Percentiles rank a stretch among this genome's conserved stretches.
These are phyloP conservation scores for Phytophthora parvispora DNA, from an alignment of 352 stramenopile species.

Conservation along the genomic window DNA sequence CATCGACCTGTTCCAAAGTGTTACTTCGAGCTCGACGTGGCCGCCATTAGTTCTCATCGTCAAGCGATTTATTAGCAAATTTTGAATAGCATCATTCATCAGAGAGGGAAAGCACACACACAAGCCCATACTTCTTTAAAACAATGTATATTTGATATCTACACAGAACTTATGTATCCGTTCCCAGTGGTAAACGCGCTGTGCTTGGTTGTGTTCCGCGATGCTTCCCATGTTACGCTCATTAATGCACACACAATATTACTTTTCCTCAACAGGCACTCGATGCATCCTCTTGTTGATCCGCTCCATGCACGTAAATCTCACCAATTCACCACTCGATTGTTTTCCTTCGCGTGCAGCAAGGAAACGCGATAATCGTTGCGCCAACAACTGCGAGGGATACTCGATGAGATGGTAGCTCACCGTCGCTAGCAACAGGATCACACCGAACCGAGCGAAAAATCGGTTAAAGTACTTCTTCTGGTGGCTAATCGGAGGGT, in stretches of 20 bases:
- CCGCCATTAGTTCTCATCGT: no score
- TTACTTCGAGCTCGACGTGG: not conserved
- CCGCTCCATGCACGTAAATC: constrained; percentile 22
- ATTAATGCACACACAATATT: constrained; percentile 7
- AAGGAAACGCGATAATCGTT: constrained; percentile 14
- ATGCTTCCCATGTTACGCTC: constrained; percentile 6
- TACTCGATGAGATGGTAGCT: constrained; percentile 42
- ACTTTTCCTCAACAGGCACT: constrained; percentile 11
- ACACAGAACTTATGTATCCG: no score
- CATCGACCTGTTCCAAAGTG: not conserved
- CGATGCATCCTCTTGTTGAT: constrained; percentile 21
- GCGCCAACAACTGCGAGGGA: constrained; percentile 28
- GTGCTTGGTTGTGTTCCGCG: not conserved
- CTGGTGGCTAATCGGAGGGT: constrained; percentile 24
- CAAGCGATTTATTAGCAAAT: no score
- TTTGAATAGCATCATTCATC: no score
- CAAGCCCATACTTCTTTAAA: no score
- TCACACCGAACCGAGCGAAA: constrained; percentile 36
- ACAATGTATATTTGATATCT: no score
- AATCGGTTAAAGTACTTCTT: constrained; percentile 44
- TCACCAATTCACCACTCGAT: constrained; percentile 7
- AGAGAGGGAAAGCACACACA: no score
- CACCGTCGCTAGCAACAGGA: constrained; percentile 33
- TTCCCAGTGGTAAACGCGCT: no score
- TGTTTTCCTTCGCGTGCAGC: constrained; percentile 5